Base-by-base conservation (phyloP, 169 alveolate species). In the Eimeria tenella region DNA sequence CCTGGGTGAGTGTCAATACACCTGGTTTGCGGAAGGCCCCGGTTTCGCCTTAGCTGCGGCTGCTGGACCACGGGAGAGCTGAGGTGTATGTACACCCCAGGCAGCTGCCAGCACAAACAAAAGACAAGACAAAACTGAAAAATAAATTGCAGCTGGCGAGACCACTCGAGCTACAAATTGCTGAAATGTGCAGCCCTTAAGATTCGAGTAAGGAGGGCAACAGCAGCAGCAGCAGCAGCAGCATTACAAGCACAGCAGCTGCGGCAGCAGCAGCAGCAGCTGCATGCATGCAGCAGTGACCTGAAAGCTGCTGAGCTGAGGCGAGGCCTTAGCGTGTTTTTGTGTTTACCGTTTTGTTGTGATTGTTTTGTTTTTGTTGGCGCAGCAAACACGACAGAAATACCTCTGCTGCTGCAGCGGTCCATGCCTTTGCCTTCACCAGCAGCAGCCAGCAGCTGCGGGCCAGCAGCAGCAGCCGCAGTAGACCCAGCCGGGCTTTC, bases 391-490 rank as follows among this genome's bases (percentile, higher is more conserved):
- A 1, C 1, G 21, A 65, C 17, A 13, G 21, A 65, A 19, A 65
- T 17, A 19, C 21, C 21, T 21, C 74, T 65, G 74, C 74, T 65
- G 74, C 74, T 1, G 74, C 74, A 65, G 74, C 11, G 74, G 21
- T 65, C 74, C 21, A 65, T 19, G 74, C 74, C 74, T 65, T 31
- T 65, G 74, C 74, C 74, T 1, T 31, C 8, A 7, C 21, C 74
- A 65, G 17, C 74, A 10, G 42, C 42, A 31, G 42, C 42, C 42
- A 31, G 42, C 42, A 31, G 42, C 42, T 31, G 42, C 42, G 42
- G 42, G 42, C 42, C 74, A 65, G 74, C 49, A 19, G 49, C 74
- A 65, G 74, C 74, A 65, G 74, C 74, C 17, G 74, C 74, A 31
- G 74, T 21, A 65, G 21, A 65, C 74, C 17, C 21, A 21, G 49